Percentiles rank a stretch among this genome's conserved stretches.
phyloP scores from a whole-genome alignment of 1,284 basidiomycete species.

The Microstroma glucosiphilum region DNA sequence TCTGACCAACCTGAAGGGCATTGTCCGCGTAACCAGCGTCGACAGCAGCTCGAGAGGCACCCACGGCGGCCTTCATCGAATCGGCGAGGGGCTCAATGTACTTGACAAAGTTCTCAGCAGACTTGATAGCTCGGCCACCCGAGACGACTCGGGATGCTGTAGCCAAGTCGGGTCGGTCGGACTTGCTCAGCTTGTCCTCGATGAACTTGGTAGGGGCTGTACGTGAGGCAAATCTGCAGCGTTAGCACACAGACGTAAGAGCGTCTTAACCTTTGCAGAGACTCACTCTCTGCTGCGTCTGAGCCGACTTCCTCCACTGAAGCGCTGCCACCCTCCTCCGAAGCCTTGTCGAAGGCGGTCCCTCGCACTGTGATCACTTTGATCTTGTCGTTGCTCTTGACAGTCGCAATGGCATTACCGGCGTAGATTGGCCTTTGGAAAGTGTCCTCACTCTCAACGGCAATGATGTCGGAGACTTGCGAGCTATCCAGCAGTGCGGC shows the following conservation, averaged over 20 bases:
- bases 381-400: constrained; percentile 72
- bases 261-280: neutral
- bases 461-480: constrained; percentile 81
- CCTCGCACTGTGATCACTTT: constrained; percentile 93
- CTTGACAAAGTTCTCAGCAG: constrained; percentile 80
- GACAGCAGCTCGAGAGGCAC: constrained; percentile 93
- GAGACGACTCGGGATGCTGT: constrained; percentile 84
- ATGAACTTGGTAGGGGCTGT: constrained; percentile 61
- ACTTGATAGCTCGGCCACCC: constrained; percentile 91
- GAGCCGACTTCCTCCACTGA: constrained; percentile 63
- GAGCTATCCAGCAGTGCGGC: constrained; percentile 69
- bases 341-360: constrained; percentile 76
- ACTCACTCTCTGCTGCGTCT: constrained; percentile 58
- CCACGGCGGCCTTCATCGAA: constrained; percentile 85
- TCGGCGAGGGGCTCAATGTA: constrained; percentile 91
- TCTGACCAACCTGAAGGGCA: constrained; percentile 96
- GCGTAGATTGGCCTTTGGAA: constrained; percentile 96
- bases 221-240: neutral
- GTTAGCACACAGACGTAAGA: neutral
- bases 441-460: constrained; percentile 69
- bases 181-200: constrained; percentile 78
- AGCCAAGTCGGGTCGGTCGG: constrained; percentile 86
- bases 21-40: constrained; percentile 98
- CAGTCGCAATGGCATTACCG: constrained; percentile 91
- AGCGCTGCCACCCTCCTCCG: constrained; percentile 56